Base-by-base conservation (phyloP, 805 yeast genomes). In the Priceomyces haplophilus region DNA sequence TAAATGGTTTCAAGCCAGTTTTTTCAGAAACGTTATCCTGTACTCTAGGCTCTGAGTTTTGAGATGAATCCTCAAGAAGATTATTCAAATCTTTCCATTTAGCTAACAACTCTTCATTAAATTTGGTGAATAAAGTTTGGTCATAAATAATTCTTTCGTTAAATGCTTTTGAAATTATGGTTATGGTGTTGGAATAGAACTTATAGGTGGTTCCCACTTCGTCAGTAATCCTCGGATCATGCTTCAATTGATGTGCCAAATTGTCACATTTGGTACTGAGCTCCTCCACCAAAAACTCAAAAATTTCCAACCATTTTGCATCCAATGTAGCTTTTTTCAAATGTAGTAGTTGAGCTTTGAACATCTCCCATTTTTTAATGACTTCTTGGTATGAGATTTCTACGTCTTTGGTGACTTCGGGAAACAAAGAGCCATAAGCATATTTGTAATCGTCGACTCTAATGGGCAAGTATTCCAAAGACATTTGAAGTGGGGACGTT, bases 291-390 rank as follows among this genome's bases (percentile, higher is more conserved):
- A 82, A 54, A 44, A 67, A 73, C 20, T 62, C 61, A 47, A 82
- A 80, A 2, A 81, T 64, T 18, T 72, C 72, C 47, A 67, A 61
- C 87, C 88, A 83, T 53, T 79, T 70, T 21, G 63, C 55, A 45
- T 79, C 82, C 3, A 83, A 67, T 21, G 75, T 49, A 33, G 76
- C 78, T 3, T 44, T 46, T 50, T 75, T 74, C 46, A 82, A 60
- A 5, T 55, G 60, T 2, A 55, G 55, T 11, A 79, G 47, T 39
- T 75, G 77, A 8, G 52, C 51, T 7, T 65, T 62, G 37, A 82
- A 57, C 42, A 64, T 59, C 15, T 65, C 56, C 61, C 76, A 72
- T 45, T 70, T 68, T 10, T 60, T 61, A 7, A 68, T 49, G 13
- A 80, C 52, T 2, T 50, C 44, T 23, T 68, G 64, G 46, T 75